Evolutionary conservation across 1,284 basidiomycete species (phyloP).

Genomic region (Earliella scabrosa): DNA sequence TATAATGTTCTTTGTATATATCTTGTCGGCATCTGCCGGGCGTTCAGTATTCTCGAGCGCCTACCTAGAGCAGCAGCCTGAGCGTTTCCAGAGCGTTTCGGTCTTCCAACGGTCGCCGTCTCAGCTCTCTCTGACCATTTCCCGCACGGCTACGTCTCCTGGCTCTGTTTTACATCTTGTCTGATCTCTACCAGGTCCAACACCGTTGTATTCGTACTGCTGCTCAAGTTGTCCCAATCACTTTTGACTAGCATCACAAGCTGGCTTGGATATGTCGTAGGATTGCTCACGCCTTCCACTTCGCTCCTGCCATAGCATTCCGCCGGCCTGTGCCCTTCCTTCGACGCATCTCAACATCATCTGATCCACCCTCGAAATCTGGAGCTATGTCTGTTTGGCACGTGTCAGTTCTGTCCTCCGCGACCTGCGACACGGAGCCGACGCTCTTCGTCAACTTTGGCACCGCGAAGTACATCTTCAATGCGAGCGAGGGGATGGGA

Average conservation of each 20-base stretch:
- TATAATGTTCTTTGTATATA: too few relatives aligned
- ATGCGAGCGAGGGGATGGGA: conserved; percentile 82
- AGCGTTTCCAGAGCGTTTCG: too few relatives aligned
- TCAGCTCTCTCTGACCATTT: too few relatives aligned
- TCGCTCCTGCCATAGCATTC: background rate
- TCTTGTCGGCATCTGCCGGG: too few relatives aligned
- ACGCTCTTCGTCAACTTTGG: conserved; percentile 78
- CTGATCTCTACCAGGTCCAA: background rate
- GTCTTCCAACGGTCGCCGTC: too few relatives aligned
- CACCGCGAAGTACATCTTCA: conserved; percentile 84
- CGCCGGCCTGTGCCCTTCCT: background rate
- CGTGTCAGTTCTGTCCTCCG: conserved; percentile 55
- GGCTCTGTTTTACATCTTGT: too few relatives aligned
- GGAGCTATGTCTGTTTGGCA: conserved; percentile 57
- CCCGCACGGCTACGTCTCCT: too few relatives aligned
- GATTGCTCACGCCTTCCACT: background rate
- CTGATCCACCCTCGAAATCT: background rate
- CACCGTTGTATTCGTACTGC: background rate
- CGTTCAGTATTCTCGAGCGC: too few relatives aligned
- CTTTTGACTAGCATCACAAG: background rate
- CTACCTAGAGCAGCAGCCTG: too few relatives aligned
- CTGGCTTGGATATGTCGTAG: conserved; percentile 26
- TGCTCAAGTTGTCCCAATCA: background rate
- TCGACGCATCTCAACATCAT: background rate
- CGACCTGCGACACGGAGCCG: conserved; percentile 80